These are phyloP conservation scores for Diaporthe sp. DNA, from an alignment of 2,329 filamentous ascomycete species.

Conservation along the genomic window DNA sequence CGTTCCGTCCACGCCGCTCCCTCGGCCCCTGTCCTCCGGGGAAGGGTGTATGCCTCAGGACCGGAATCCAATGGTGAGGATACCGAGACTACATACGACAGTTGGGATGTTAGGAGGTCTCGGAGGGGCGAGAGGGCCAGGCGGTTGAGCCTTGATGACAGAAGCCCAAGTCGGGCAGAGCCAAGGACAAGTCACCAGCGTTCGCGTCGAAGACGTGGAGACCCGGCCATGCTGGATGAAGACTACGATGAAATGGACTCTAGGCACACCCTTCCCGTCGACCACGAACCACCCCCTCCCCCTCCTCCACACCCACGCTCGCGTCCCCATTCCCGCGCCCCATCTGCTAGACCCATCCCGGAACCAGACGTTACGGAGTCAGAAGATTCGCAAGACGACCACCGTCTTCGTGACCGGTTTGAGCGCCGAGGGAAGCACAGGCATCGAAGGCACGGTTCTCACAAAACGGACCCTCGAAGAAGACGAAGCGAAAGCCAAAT, in stretches of 20 bases:
- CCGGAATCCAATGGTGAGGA: slow-evolving; percentile 55
- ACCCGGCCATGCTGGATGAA: slow-evolving; percentile 36
- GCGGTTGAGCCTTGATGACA: slow-evolving; percentile 35
- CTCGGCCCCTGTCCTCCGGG: slow-evolving; percentile 55
- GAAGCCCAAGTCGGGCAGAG: slow-evolving; percentile 34
- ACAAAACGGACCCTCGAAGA: slow-evolving; percentile 45
- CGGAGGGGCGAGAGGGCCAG: slow-evolving; percentile 42
- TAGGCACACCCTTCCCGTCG: slow-evolving; percentile 43
- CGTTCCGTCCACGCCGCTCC: slow-evolving; percentile 43
- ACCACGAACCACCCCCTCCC: slow-evolving; percentile 34
- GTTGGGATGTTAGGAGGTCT: slow-evolving; percentile 50
- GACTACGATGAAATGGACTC: slow-evolving; percentile 42
- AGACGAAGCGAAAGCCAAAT: slow-evolving; percentile 46
- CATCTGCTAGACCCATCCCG: slow-evolving; percentile 42
- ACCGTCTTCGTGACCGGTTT: slow-evolving; percentile 39
- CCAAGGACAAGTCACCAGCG: slow-evolving; percentile 31
- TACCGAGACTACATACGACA: slow-evolving; percentile 54
- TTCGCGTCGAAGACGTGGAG: slow-evolving; percentile 24
- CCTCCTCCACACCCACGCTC: slow-evolving; percentile 43
- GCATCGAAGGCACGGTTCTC: slow-evolving; percentile 47
- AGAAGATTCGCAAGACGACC: slow-evolving; percentile 31
- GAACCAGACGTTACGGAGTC: slow-evolving; percentile 24
- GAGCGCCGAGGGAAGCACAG: slow-evolving; percentile 41
- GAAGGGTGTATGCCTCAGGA: slow-evolving; percentile 52
- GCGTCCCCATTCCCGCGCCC: slow-evolving; percentile 44